Evolutionary conservation across 2,329 filamentous ascomycete species (phyloP).

Genomic region (Chalaropsis ovoidea): DNA sequence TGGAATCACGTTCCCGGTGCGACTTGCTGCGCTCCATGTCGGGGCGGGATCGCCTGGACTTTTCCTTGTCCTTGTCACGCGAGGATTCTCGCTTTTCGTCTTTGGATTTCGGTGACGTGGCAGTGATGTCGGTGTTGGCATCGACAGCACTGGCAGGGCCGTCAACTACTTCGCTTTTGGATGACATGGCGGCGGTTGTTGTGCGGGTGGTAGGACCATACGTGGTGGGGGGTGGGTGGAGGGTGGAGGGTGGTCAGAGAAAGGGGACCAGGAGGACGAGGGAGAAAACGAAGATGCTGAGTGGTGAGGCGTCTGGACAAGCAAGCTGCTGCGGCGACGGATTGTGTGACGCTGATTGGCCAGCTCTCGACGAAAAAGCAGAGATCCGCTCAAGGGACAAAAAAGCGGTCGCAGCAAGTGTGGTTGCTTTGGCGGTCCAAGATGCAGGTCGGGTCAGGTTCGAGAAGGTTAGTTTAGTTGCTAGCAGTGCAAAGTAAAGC

Average conservation of each 20-base stretch:
- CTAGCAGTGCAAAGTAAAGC: not conserved
- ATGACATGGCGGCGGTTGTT: constrained; percentile 17
- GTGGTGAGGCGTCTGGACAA: not conserved
- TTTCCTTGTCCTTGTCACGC: constrained; percentile 24
- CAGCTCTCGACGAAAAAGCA: not conserved
- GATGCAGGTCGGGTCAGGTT: not conserved
- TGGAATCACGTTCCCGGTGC: constrained; percentile 31
- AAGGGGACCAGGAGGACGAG: not conserved
- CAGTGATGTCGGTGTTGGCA: constrained; percentile 19
- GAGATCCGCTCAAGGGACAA: not conserved
- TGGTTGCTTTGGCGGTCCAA: not conserved
- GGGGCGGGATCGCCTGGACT: constrained; percentile 19
- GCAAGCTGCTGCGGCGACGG: not conserved
- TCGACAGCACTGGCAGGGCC: constrained; percentile 20
- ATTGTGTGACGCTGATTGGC: not conserved
- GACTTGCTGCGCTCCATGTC: constrained; percentile 29
- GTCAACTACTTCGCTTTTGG: constrained; percentile 22
- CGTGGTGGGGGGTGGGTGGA: not conserved
- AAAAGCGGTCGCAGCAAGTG: not conserved
- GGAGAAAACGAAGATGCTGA: too few species aligned
- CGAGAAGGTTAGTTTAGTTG: not conserved
- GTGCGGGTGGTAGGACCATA: constrained; percentile 7
- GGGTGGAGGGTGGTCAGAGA: not conserved
- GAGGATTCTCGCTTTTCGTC: constrained; percentile 23
- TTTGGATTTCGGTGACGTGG: constrained; percentile 19